These are phyloP conservation scores for Podospora appendiculata DNA, from an alignment of 495 filamentous ascomycete genomes.

Conservation along the genomic window DNA sequence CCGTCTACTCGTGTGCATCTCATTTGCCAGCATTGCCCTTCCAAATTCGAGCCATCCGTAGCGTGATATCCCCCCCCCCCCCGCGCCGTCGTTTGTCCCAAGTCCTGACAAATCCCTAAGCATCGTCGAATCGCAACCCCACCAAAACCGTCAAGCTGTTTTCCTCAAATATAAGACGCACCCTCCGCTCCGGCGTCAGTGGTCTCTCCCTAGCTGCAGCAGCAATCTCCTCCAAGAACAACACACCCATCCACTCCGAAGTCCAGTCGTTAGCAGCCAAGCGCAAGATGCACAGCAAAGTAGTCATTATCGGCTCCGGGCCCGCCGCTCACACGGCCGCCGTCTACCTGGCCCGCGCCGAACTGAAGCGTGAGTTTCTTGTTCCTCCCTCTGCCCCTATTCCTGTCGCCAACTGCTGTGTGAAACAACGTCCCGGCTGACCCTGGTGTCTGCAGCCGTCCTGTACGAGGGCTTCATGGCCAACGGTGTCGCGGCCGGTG, in stretches of 20 bases:
- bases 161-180: conserved; percentile 59
- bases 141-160: conserved; percentile 66
- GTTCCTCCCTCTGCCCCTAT: background rate
- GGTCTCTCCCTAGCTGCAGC: conserved; percentile 54
- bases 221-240: conserved; percentile 55
- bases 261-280: conserved; percentile 31
- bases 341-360: conserved; percentile 89
- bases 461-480: conserved; percentile 97
- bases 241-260: conserved; percentile 47
- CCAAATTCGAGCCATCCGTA: too few species aligned
- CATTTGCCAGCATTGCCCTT: too few species aligned
- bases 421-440: conserved; percentile 5
- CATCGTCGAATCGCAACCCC: background rate
- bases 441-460: conserved; percentile 46
- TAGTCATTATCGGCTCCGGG: conserved; percentile 86
- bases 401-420: background rate
- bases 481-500: conserved; percentile 91
- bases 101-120: background rate
- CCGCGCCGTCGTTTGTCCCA: too few species aligned
- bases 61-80: too few species aligned
- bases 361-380: conserved; percentile 56
- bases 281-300: conserved; percentile 71
- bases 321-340: conserved; percentile 96
- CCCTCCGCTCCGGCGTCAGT: conserved; percentile 50
- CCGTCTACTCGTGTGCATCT: too few species aligned